A percentile compares a stretch with the other conserved stretches of the same genome.
These are phyloP conservation scores for Allantophomopsis lycopodina DNA, from an alignment of 2,329 filamentous ascomycete species.

Conservation along the genomic window DNA sequence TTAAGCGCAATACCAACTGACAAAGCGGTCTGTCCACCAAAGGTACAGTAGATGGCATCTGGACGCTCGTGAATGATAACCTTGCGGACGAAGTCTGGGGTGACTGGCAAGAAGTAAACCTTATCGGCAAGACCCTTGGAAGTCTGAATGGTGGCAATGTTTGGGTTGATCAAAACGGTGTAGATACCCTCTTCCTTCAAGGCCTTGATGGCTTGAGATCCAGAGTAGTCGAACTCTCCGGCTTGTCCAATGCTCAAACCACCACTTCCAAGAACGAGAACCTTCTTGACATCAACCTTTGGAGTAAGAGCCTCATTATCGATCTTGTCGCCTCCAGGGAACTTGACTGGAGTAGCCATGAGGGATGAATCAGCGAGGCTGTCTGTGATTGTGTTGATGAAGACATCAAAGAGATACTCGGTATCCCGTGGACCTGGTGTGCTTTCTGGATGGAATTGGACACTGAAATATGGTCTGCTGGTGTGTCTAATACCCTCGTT, in stretches of 20 bases:
- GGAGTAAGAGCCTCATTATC: constrained; percentile 70
- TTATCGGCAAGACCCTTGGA: constrained; percentile 97
- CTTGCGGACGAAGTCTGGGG: constrained; percentile 92
- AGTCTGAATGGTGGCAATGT: constrained; percentile 97
- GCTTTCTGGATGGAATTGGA: constrained; percentile 98
- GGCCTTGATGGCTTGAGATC: constrained; percentile 96
- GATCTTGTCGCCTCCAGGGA: constrained; percentile 71
- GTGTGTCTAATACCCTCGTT: constrained; percentile 94
- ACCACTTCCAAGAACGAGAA: constrained; percentile 84
- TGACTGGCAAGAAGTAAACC: constrained; percentile 97
- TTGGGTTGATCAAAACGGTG: constrained; percentile 96
- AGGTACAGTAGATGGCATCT: constrained; percentile 94
- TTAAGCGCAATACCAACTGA: constrained; percentile 94
- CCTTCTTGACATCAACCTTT: constrained; percentile 80
- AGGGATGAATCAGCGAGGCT: constrained; percentile 53
- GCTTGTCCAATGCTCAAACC: constrained; percentile 96
- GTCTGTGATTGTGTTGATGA: constrained; percentile 71
- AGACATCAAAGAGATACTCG: constrained; percentile 94
- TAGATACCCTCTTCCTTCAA: constrained; percentile 97
- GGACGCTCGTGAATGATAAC: constrained; percentile 91
- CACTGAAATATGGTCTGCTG: constrained; percentile 85
- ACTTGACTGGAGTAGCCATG: constrained; percentile 62
- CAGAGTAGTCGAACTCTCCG: constrained; percentile 97
- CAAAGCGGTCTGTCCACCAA: constrained; percentile 95
- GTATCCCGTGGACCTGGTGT: constrained; percentile 91